Conservation (phyloP, 352 stramenopile species). For the Pythium diclinum region DNA sequence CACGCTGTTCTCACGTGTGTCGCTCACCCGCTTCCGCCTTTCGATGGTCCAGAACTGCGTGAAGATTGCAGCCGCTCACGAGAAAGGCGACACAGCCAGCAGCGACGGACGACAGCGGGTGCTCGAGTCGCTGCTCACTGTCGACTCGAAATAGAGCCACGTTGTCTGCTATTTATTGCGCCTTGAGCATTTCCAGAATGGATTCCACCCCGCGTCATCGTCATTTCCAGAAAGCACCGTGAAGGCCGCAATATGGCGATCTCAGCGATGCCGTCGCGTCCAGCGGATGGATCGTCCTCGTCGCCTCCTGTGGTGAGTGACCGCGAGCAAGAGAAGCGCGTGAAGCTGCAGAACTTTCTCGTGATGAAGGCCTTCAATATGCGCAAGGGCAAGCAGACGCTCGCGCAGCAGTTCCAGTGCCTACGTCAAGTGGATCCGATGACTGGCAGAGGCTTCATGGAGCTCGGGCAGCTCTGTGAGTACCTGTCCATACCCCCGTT, state of each 20-base stretch:
- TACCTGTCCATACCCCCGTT: slow-evolving; percentile 73
- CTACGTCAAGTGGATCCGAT: slow-evolving; percentile 31
- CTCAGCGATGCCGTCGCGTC: not conserved
- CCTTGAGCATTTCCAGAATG: not conserved
- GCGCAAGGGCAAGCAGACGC: slow-evolving; percentile 48
- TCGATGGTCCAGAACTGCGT: slow-evolving; percentile 34
- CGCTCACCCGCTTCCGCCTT: slow-evolving; percentile 46
- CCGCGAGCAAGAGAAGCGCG: slow-evolving; percentile 31
- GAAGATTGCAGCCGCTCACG: slow-evolving; percentile 9
- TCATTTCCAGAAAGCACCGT: not conserved
- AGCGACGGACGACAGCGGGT: not conserved
- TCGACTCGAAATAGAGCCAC: slow-evolving; percentile 11
- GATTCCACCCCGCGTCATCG: not conserved
- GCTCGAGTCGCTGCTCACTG: slow-evolving; percentile 10
- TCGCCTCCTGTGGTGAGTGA: slow-evolving; percentile 4
- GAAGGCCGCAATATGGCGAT: not conserved
- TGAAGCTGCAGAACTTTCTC: slow-evolving; percentile 78
- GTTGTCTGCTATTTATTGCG: not conserved
- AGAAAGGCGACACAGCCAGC: not conserved
- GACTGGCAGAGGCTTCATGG: slow-evolving; percentile 34
- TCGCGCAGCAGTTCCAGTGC: slow-evolving; percentile 66
- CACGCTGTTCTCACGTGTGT: slow-evolving; percentile 56
- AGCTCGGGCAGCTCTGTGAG: slow-evolving; percentile 56
- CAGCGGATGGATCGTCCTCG: not conserved
- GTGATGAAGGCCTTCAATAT: slow-evolving; percentile 83